These are phyloP conservation scores for Malus domestica DNA, from an alignment of 306 rosid species.

Conservation along the genomic window ASM211411v1 NC_041790.1:15567001-15567500, in stretches of 20 bases:
- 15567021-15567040: not conserved
- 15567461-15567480: not conserved
- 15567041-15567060: not conserved
- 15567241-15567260: not conserved
- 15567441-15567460: not conserved
- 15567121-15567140: conserved; percentile 45
- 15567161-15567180: conserved; percentile 33
- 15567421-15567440: no score
- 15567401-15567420: no score
- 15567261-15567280: not conserved
- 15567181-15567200: conserved; percentile 42
- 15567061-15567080: conserved; percentile 12
- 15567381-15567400: no score
- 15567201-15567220: conserved; percentile 4
- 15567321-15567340: no score
- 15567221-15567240: not conserved
- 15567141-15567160: conserved; percentile 34
- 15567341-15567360: not conserved
- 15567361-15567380: no score
- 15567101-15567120: not conserved
- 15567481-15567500: not conserved
- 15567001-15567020: not conserved
- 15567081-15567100: not conserved
- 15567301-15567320: no score
- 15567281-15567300: no score